Evolutionary conservation across 2,329 filamentous ascomycete genomes (phyloP).

Genomic region (Aspergillus hortae): DNA sequence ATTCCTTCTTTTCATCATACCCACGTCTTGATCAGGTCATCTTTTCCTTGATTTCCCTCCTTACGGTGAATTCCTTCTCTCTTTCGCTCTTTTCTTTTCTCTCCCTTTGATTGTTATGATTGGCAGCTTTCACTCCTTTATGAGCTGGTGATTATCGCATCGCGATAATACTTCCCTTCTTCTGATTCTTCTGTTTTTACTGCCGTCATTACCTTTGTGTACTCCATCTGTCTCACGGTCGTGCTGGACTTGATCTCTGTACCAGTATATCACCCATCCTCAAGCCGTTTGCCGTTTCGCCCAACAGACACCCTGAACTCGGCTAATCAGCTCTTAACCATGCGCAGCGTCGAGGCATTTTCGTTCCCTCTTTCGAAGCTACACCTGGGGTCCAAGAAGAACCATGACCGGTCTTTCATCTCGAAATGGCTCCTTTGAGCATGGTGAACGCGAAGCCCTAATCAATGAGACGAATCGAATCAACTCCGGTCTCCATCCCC

Average conservation of each 20-base stretch:
- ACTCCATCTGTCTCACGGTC: too few relatives aligned
- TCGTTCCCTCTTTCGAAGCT: slow-evolving; percentile 26
- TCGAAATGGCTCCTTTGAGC: slow-evolving; percentile 27
- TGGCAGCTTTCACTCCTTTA: not conserved
- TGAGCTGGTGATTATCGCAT: too few relatives aligned
- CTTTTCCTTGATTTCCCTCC: slow-evolving; percentile 1
- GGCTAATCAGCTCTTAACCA: slow-evolving; percentile 8
- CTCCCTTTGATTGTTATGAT: not conserved
- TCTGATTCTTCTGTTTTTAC: not conserved
- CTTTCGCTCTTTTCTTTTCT: slow-evolving; percentile 1
- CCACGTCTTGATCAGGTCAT: not conserved
- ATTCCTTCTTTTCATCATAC: slow-evolving; percentile 5
- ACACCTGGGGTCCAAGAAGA: slow-evolving; percentile 25
- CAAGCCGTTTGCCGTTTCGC: not conserved
- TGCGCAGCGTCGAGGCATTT: slow-evolving; percentile 25
- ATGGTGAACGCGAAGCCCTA: slow-evolving; percentile 34
- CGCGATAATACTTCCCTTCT: too few relatives aligned
- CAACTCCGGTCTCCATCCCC: slow-evolving; percentile 19
- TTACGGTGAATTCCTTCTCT: slow-evolving; percentile 1
- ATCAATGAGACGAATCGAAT: slow-evolving; percentile 20
- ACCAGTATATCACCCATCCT: not conserved
- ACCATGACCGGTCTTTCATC: slow-evolving; percentile 27
- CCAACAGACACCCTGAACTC: not conserved
- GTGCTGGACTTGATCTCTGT: too few relatives aligned
- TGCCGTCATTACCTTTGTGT: too few relatives aligned